These are phyloP conservation scores for Debaryomyces coudertii DNA, from an alignment of 1,139 yeast genomes.

Conservation along the genomic window DNA sequence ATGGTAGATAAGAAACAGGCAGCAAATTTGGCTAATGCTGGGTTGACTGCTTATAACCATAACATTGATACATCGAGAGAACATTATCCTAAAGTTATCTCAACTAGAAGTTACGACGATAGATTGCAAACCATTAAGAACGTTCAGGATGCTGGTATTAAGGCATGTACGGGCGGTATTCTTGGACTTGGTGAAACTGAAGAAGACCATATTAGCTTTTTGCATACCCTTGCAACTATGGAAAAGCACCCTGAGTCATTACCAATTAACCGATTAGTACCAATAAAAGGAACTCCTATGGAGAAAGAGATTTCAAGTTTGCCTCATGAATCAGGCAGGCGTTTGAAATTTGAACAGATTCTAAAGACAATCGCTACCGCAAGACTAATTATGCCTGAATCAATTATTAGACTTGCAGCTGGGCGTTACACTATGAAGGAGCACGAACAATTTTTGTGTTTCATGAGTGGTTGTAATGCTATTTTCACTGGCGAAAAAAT, in stretches of 20 bases:
- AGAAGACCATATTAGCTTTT: slow-evolving; percentile 70
- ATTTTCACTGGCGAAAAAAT: slow-evolving; percentile 80
- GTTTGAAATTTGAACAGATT: slow-evolving; percentile 60
- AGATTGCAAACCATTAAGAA: slow-evolving; percentile 65
- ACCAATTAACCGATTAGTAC: slow-evolving; percentile 80
- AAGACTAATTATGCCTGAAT: slow-evolving; percentile 69
- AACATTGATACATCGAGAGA: slow-evolving; percentile 81
- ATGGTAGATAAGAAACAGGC: slow-evolving; percentile 73
- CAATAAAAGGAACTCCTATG: slow-evolving; percentile 79
- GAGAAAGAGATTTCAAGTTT: slow-evolving; percentile 53
- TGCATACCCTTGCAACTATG: slow-evolving; percentile 69
- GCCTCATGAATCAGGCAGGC: slow-evolving; percentile 40
- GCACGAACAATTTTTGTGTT: slow-evolving; percentile 72
- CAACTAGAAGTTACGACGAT: slow-evolving; percentile 73
- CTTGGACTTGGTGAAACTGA: slow-evolving; percentile 76
- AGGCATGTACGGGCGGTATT: slow-evolving; percentile 80
- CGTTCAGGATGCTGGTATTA: slow-evolving; percentile 67
- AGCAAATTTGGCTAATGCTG: slow-evolving; percentile 59
- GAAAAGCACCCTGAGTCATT: slow-evolving; percentile 74
- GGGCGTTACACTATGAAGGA: slow-evolving; percentile 84
- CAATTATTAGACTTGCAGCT: slow-evolving; percentile 76
- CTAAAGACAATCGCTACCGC: slow-evolving; percentile 77
- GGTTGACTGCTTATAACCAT: slow-evolving; percentile 81
- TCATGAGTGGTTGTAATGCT: slow-evolving; percentile 80
- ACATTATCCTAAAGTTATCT: slow-evolving; percentile 70